phyloP scores from a whole-genome alignment of 2,329 filamentous ascomycete species.

The Hypoxylon sp. region DNA sequence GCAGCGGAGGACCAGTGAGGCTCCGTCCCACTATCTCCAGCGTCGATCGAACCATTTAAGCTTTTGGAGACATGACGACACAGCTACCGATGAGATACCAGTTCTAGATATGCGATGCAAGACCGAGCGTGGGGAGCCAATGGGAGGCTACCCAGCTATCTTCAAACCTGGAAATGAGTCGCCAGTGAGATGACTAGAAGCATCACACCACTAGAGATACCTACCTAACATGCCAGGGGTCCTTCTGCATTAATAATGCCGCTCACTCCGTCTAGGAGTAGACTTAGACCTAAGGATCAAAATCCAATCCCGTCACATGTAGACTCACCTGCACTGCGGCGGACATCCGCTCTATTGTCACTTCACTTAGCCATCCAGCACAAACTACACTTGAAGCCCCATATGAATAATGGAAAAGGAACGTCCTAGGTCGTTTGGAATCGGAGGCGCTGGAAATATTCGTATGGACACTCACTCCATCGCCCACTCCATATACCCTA shows the following conservation, averaged over 20 bases:
- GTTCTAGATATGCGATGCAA: slow-evolving; percentile 24
- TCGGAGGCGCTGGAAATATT: slow-evolving; percentile 51
- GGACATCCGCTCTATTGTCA: slow-evolving; percentile 1
- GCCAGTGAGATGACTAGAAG: slow-evolving; percentile 21
- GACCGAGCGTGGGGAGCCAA: slow-evolving; percentile 31
- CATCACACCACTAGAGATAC: slow-evolving; percentile 26
- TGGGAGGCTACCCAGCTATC: slow-evolving; percentile 38
- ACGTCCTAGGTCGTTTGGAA: slow-evolving; percentile 48
- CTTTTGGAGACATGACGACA: slow-evolving; percentile 40
- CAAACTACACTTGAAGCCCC: slow-evolving; percentile 1
- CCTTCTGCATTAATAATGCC: slow-evolving; percentile 5
- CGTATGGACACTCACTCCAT: slow-evolving; percentile 35
- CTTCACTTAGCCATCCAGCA: background rate
- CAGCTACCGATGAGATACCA: slow-evolving; percentile 13
- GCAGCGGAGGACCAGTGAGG: slow-evolving; percentile 25
- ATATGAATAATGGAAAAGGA: slow-evolving; percentile 27
- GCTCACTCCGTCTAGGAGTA: background rate
- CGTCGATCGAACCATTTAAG: slow-evolving; percentile 36
- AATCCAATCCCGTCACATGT: slow-evolving; percentile 5
- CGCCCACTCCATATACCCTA: background rate
- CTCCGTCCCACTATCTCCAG: slow-evolving; percentile 39
- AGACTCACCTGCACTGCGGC: background rate
- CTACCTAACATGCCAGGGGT: slow-evolving; percentile 10
- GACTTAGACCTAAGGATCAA: background rate
- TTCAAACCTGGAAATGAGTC: slow-evolving; percentile 11